Base-by-base conservation (phyloP, 2,329 filamentous ascomycete species). In the Pseudogymnoascus sp. region DNA sequence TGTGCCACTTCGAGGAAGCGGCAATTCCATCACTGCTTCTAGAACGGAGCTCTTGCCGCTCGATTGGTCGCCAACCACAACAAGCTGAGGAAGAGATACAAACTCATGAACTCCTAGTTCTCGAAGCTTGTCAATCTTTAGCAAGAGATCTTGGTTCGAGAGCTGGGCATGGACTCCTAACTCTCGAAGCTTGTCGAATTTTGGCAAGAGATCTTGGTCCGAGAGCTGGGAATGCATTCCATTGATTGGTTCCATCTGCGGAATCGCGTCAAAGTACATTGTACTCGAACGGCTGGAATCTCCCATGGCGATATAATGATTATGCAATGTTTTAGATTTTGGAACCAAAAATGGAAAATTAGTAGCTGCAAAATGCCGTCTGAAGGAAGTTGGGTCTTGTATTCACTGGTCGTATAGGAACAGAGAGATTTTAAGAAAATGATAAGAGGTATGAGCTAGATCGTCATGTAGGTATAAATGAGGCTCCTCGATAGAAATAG, bases 41-140 rank as follows among this genome's bases (percentile, higher is more conserved):
- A 76, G 63, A 26, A 73, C 62, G n/a, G 69, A 77, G 35, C 63
- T 71, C 68, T 71, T 75, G 3, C 77, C 76, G 60, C 70, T 72
- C 0, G 72, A 76, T 64, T 78, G 75, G 63, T 78, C 77, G 13
- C 77, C 76, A 7, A 72, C 71, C 17, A 76, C 75, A 19, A 77
- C 74, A 35, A 76, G 57, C 65, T 68, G 67, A 42, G 67, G 67
- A 31, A 68, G 65, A 60, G 65, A 23, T 11, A 68, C 64, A 65
- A 66, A 61, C 59, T 68, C 44, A 23, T 60, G 36, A 61, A 68
- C 63, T 21, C 63, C 40, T 13, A 42, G 8, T 1, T 42, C 40
- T 42, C 17, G 40, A 42, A 42, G 40, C 10, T 42, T 21, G 40
- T 42, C 40, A 13, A 42, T 42, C 21, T 42, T 42, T 19, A 9